A percentile compares a stretch with the other conserved stretches of the same genome.
These are phyloP conservation scores for Litsea cubeba DNA, from an alignment of 164 flowering plant species.

Conservation along the genomic window DNA sequence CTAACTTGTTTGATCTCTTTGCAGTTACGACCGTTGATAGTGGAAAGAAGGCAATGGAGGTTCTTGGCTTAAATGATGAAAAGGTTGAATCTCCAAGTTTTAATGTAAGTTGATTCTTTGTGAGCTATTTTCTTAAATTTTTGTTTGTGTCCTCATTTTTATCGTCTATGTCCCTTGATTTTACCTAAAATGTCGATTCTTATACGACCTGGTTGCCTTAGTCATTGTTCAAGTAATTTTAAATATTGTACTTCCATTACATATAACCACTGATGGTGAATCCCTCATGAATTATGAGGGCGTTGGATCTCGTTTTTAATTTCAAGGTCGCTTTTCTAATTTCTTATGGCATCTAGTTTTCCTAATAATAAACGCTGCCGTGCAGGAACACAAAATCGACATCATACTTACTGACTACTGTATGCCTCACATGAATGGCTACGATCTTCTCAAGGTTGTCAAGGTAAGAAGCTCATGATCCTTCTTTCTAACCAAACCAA, in stretches of 20 bases:
- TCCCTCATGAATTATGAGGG: not conserved
- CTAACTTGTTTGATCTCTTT: conserved; percentile 9
- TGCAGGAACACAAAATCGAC: conserved; percentile 25
- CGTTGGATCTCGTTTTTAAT: not conserved
- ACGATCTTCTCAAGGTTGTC: conserved; percentile 22
- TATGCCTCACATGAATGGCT: conserved; percentile 30
- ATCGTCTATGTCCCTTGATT: not conserved
- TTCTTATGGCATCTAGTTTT: too few species aligned
- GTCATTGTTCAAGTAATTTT: not conserved
- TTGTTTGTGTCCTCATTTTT: not conserved
- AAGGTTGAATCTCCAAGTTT: conserved; percentile 6
- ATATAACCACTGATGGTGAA: not conserved
- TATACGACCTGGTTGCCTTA: not conserved
- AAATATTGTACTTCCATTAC: not conserved
- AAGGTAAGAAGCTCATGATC: conserved; percentile 13
- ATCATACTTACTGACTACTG: conserved; percentile 29
- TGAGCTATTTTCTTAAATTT: not conserved
- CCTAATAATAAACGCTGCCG: not conserved
- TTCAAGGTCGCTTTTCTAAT: too few species aligned
- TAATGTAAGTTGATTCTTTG: conserved; percentile 14
- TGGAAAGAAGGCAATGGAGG: conserved; percentile 26
- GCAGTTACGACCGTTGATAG: conserved; percentile 25
- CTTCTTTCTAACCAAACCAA: not conserved
- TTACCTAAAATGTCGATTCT: not conserved
- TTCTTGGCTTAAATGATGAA: conserved; percentile 26